Base-by-base conservation (phyloP, 225 moss, liverwort and hornwort species). In the Straminergon stramineum region DNA sequence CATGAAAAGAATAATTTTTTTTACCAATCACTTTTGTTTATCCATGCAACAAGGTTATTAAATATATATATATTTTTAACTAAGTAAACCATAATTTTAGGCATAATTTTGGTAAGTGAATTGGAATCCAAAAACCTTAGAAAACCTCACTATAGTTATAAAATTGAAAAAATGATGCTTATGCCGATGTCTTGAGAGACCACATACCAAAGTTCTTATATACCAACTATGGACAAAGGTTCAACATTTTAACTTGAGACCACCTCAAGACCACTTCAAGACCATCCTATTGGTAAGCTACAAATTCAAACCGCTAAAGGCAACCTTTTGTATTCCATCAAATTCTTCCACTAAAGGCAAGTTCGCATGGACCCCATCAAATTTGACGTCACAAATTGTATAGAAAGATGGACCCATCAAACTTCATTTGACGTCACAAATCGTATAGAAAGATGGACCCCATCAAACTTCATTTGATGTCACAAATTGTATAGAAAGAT, bases 141-240 rank as follows among this genome's bases (percentile, higher is more conserved):
- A 39, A n/a, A n/a, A 58, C 7, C 11, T n/a, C 12, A 79, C 7
- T 0, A 27, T 7, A 28, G 7, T 27, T 79, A 56, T 26, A 17
- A 28, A 58, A 58, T 17, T 51, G 2, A 2, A 17, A 79, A 73
- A 55, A 23, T 16, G 8, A 16, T 75, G 5, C 21, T 26, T 6
- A 17, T 27, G 10, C 5, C 3, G 7, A 26, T 0, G 0, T 56
- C 12, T 13, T 12, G 27, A 0, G 26, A 60, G 5, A 55, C 9
- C 4, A 15, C 23, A 35, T 0, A 22, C 1, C 1, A 0, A 77
- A 57, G 13, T 11, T 39, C 1, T 39, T 13, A 7, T 57, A 26
- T 8, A 39, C n/a, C n/a, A 80, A 18, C 18, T 28, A 28, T 15
- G 0, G 4, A 23, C 9, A 0, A 9, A 1, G 0, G 4, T 55